Base-by-base conservation (phyloP, 768 basidiomycete genomes). In the Xerocomellus intermedius region DNA sequence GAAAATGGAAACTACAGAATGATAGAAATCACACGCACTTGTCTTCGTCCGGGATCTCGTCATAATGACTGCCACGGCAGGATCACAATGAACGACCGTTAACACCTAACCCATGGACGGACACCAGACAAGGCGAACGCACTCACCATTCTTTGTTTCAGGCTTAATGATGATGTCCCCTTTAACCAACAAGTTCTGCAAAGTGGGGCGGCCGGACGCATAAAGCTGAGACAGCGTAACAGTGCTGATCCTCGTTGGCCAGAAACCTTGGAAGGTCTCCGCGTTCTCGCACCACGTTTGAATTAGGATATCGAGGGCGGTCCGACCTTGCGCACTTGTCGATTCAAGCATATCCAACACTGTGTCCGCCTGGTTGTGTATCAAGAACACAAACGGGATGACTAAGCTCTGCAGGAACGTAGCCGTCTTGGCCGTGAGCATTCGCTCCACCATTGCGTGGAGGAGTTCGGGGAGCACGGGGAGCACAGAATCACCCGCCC, bases 211-310 rank as follows among this genome's bases (percentile, higher is more conserved):
- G 50, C 83, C 79, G 6, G 84, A 82, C 0, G 73, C 73, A 65
- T 89, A 88, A 22, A 98, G 77, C 57, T 89, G 82, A 28, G 82
- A 82, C 47, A 99, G 74, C 1, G 89, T 95, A 51, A 98, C 74
- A 37, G 83, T 87, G 70, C 92, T 94, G 63, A 96, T 81, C 32
- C 92, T 84, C 5, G 85, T 83, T 10, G 92, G 86, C 95, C 96
- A 98, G 71, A 87, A 93, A 30, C 97, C 95, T 66, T 94, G 92
- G 80, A 98, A 91, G 5, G 88, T 92, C 70, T 93, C 90, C 13
- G 88, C 87, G 63, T 94, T 95, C 69, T 99, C 96, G 65, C 90
- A 91, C 96, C 95, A 98, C 0, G 90, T 86, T 52, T 87, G 82
- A 26, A 98, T 80, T n/a, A 99, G 77, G 44, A 98, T 81, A 56